Evolutionary conservation across 257 asterid genomes (phyloP), one percentile per base, ranked within the genome.

Genomic region (Salvia hispanica): DNA sequence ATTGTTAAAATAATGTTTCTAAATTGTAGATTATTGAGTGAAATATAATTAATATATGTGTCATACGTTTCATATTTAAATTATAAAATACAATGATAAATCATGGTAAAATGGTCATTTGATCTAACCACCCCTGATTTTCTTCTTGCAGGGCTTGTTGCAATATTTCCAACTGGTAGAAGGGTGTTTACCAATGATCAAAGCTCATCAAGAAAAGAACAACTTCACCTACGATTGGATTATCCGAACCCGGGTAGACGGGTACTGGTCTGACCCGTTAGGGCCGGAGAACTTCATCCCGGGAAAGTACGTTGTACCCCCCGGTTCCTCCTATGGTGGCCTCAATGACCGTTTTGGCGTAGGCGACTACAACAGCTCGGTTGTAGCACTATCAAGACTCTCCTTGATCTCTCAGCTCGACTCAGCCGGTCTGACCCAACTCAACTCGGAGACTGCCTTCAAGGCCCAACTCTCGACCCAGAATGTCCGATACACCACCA

Each of bases 181-280:
- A 36, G 96, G 97, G 1, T 94, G 99, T 72, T 76, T 94, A 40
- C 81, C 81, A 2, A 75, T 91, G 91, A 91, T 94, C 64, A 66
- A 72, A 37, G 75, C 77, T 0, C 67, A 88, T 75, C 96, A 94
- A 82, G 59, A 69, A 62, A 66, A 71, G 72, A 83, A 84, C 80
- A 84, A 84, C 80, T 94, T 94, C 83, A 94, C 90, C 9, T 88
- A 91, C 28, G 95, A 94, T 46, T 94, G 97, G 97, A 77, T 94
- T 3, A 78, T 94, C 72, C 90, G 96, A 18, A 91, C 96, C 59
- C 74, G 97, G 34, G 99, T 94, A 0, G 99, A 94, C 37, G 87
- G 96, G 9, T 94, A 83, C 78, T 94, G 99, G 97, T 81, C 96
- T 46, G 78, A 52, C 36, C 84, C 88, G 0, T 71, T 94, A 5